These are phyloP conservation scores for Stagonosporopsis tanaceti DNA, from an alignment of 2,329 filamentous ascomycete genomes.

Conservation along the genomic window DNA sequence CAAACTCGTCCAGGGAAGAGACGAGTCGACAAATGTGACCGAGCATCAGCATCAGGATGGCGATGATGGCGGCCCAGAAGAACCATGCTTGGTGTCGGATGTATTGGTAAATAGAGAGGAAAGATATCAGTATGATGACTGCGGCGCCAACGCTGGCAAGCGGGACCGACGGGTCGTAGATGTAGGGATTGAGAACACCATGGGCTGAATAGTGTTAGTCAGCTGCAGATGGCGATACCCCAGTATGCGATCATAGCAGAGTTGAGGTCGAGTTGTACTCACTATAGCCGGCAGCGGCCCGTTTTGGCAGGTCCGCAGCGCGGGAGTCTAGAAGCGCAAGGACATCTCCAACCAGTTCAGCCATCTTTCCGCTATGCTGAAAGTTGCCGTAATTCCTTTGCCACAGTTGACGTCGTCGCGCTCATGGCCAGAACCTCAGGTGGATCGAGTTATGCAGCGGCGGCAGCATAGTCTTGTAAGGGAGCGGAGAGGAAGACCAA, in stretches of 20 bases:
- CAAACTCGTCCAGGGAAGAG: slow-evolving; percentile 46
- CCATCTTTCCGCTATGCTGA: slow-evolving; percentile 26
- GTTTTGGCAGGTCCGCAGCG: slow-evolving; percentile 34
- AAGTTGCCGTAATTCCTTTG: slow-evolving; percentile 6
- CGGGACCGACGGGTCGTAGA: slow-evolving; percentile 57
- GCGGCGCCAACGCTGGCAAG: slow-evolving; percentile 55
- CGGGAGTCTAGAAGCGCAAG: slow-evolving; percentile 18
- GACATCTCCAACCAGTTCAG: slow-evolving; percentile 5
- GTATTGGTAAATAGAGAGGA: slow-evolving; percentile 44
- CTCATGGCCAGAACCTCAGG: slow-evolving; percentile 18
- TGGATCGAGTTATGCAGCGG: background rate
- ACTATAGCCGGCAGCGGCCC: slow-evolving; percentile 31
- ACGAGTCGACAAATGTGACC: slow-evolving; percentile 62
- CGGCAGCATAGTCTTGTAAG: slow-evolving; percentile 25
- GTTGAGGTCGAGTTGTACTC: slow-evolving; percentile 20
- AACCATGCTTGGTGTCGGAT: slow-evolving; percentile 48
- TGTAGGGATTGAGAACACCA: slow-evolving; percentile 52
- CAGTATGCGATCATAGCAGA: background rate
- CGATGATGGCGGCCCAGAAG: slow-evolving; percentile 47
- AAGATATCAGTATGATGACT: slow-evolving; percentile 51
- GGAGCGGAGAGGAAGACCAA: slow-evolving; percentile 23
- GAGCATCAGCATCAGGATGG: slow-evolving; percentile 55
- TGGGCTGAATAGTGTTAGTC: slow-evolving; percentile 22
- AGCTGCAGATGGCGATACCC: background rate
- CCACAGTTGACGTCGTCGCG: slow-evolving; percentile 5